Evolutionary conservation across 2,329 filamentous ascomycete genomes (phyloP).

Genomic region (Chrysosporium keratinophilum): DNA sequence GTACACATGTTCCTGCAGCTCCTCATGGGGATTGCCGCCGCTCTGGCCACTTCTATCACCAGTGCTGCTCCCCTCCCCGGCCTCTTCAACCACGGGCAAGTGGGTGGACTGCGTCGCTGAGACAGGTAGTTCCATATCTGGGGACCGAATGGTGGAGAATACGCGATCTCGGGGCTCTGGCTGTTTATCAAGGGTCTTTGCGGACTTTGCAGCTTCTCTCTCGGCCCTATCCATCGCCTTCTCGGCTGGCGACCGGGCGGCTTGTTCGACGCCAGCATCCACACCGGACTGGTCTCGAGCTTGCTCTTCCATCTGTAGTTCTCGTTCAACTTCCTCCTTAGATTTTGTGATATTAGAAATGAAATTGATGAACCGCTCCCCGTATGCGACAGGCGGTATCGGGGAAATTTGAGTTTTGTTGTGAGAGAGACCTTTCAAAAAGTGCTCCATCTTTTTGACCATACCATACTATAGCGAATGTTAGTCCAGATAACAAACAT

Average conservation of each 20-base stretch:
- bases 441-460: conserved; percentile 89
- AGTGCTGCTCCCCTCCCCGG: conserved; percentile 59
- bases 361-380: conserved; percentile 87
- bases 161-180: conserved; percentile 54
- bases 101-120: conserved; percentile 42
- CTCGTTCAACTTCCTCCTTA: conserved; percentile 63
- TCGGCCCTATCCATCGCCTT: conserved; percentile 49
- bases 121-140: conserved; percentile 45
- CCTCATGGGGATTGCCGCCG: conserved; percentile 3
- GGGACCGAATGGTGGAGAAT: conserved; percentile 49
- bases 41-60: conserved; percentile 15
- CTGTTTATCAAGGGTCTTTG: conserved; percentile 33
- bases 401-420: conserved; percentile 85
- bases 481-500: conserved; percentile 7
- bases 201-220: conserved; percentile 43
- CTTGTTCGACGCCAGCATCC: conserved; percentile 17
- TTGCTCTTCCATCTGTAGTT: conserved; percentile 22
- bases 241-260: conserved; percentile 38
- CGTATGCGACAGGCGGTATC: conserved; percentile 79
- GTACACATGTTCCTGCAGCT: conserved; percentile 1
- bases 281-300: conserved; percentile 19
- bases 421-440: conserved; percentile 85
- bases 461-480: conserved; percentile 61
- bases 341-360: conserved; percentile 87
- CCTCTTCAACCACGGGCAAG: conserved; percentile 81